Base-by-base conservation (phyloP, 108 stramenopile genomes). In the Cyclostephanos invisitatus region DNA sequence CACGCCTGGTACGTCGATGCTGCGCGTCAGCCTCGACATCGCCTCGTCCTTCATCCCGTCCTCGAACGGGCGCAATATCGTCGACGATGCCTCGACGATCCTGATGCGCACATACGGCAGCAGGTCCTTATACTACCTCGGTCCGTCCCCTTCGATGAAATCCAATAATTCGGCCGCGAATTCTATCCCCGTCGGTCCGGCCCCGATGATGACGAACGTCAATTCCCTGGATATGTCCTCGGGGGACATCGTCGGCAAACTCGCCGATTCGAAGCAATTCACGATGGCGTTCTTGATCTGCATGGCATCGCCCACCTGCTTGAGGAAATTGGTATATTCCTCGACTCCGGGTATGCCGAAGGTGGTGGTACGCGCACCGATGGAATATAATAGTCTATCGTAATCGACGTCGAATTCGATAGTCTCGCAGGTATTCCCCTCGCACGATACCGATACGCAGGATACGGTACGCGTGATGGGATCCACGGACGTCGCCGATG, bases 201-300 rank as follows among this genome's bases (percentile, higher is more conserved):
- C 97, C 20, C 97, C 97, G 47, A 98, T 93, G 14, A 97, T 83
- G 25, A 89, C 96, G 78, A 98, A 97, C 0, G 96, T 93, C 38
- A 98, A 68, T 11, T 83, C 83, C 17, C 79, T 81, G 15, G 64
- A 70, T 20, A 69, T 63, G 20, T 91, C 80, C 72, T 96, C 91
- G 54, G 81, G 85, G 18, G 94, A 93, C 47, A 91, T 91, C 48
- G 92, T 68, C 0, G 97, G 97, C n/a, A 97, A 70, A 49, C 87
- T 90, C n/a, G 96, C 97, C 56, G 93, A 85, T 66, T 98, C 97
- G 81, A 98, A 98, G 73, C 91, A 96, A 68, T 96, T 96, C 28
- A 96, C 89, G 63, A 98, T 91, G 3, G 92, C 87, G 21, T 84
- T 87, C 37, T 96, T 91, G 27, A 98, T 86, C 18, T 83, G 81